Evolutionary conservation across 2,329 filamentous ascomycete genomes (phyloP).

Genomic region (Alternaria burnsii): DNA sequence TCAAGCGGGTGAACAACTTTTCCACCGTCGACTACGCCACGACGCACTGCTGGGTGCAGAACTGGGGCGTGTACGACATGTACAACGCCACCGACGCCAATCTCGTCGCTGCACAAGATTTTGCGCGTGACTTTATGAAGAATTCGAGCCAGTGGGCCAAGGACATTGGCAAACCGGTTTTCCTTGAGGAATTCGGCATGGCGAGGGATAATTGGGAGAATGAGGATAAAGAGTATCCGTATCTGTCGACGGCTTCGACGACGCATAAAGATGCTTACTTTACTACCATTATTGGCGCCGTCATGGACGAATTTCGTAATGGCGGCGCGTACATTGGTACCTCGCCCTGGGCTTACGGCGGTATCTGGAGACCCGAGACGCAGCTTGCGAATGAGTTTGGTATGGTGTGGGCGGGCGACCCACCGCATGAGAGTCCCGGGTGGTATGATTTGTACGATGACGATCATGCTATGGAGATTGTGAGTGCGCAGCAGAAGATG

Average conservation of each 20-base stretch:
- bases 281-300: constrained; percentile 47
- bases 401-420: constrained; percentile 54
- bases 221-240: constrained; percentile 47
- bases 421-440: constrained; percentile 51
- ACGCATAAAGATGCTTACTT: constrained; percentile 53
- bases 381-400: constrained; percentile 50
- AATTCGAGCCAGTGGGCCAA: constrained; percentile 46
- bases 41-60: constrained; percentile 53
- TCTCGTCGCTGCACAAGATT: constrained; percentile 45
- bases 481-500: constrained; percentile 44
- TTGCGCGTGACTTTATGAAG: constrained; percentile 45
- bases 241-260: constrained; percentile 46
- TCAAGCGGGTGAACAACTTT: constrained; percentile 50
- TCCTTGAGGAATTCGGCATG: constrained; percentile 54
- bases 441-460: constrained; percentile 54
- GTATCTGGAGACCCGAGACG: constrained; percentile 51
- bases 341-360: constrained; percentile 53
- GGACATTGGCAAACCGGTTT: constrained; percentile 52
- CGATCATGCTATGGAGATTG: constrained; percentile 50
- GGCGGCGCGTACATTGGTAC: constrained; percentile 50
- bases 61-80: constrained; percentile 54
- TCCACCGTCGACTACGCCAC: constrained; percentile 51
- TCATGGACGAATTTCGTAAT: constrained; percentile 46
- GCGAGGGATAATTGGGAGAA: constrained; percentile 54
- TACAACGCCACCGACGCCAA: constrained; percentile 44